Conservation (phyloP, 1,284 basidiomycete species). For the Irpex sp. region DNA sequence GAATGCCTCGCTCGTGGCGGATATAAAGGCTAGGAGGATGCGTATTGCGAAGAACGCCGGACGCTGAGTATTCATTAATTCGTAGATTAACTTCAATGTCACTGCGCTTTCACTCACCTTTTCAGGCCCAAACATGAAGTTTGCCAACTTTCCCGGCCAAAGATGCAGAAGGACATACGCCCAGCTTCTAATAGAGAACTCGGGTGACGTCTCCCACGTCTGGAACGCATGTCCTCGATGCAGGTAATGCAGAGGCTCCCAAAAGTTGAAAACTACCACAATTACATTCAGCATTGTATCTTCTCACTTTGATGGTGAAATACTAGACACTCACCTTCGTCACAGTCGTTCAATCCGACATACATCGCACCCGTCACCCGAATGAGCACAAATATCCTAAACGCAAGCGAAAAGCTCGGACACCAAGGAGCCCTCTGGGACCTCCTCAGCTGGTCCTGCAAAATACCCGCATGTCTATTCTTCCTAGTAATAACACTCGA, state of each 20-base stretch:
- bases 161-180: slow-evolving; percentile 83
- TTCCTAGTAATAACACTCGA: slow-evolving; percentile 13
- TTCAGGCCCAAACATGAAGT: slow-evolving; percentile 24
- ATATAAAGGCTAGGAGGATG: slow-evolving; percentile 73
- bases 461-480: slow-evolving; percentile 56
- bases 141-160: slow-evolving; percentile 41
- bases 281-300: not conserved
- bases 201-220: slow-evolving; percentile 96
- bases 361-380: slow-evolving; percentile 92
- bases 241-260: slow-evolving; percentile 95
- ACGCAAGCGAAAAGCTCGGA: slow-evolving; percentile 78
- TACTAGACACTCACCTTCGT: slow-evolving; percentile 70
- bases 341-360: slow-evolving; percentile 93
- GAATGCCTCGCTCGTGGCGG: slow-evolving; percentile 77
- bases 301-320: not conserved
- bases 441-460: slow-evolving; percentile 76
- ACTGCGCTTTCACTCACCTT: slow-evolving; percentile 22
- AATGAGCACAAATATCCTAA: slow-evolving; percentile 81
- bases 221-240: slow-evolving; percentile 86
- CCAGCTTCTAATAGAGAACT: slow-evolving; percentile 92
- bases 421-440: slow-evolving; percentile 75
- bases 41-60: slow-evolving; percentile 88
- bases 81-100: not conserved
- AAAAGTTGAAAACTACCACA: slow-evolving; percentile 90
- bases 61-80: slow-evolving; percentile 43